Base-by-base conservation (phyloP, 345 rosid genomes). In the Eucalyptus shirleyi region DNA sequence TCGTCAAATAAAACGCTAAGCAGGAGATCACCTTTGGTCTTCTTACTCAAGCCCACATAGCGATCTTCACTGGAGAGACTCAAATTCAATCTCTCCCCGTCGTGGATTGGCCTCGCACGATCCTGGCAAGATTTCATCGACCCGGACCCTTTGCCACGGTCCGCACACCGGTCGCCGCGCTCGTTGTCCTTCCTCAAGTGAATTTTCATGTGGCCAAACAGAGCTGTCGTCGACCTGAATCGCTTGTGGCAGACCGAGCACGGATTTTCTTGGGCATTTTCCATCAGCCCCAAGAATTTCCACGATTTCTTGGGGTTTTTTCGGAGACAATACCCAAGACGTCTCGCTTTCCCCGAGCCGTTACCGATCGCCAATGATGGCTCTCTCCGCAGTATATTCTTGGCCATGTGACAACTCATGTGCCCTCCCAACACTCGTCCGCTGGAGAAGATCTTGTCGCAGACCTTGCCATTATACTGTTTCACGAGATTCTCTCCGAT, bases 221-320 rank as follows among this genome's bases (percentile, higher is more conserved):
- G 90, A 80, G 95, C 92, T 90, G 86, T 93, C 86, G 16, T 30
- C 10, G 95, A 92, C 60, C 82, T 90, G 87, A 95, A 95, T 17
- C 88, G 87, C 90, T 91, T 93, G 69, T 90, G 91, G 87, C 95
- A 94, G 24, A 85, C 87, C 69, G 86, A 67, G 88, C 96, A 93
- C 44, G 82, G 45, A 72, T 72, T 72, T 72, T 72, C 28, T 72
- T 19, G 45, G 82, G 24, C 44, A 34, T 72, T 37, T 72, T 19
- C 82, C 82, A 72, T 72, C 82, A 19, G 82, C 45, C 82, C 44
- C 82, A 94, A 92, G 87, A 91, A 93, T 91, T 92, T 94, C 92
- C 92, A 94, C 88, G 96, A 93, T 92, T 95, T 95, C 92, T 94
- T 96, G 45, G 97, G 98, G 53, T 95, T 93, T 55, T 94, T 93